Percentiles rank a stretch among this genome's conserved stretches.
phyloP scores from a whole-genome alignment of 2,329 filamentous ascomycete species.

The Monosporascus sp. region DNA sequence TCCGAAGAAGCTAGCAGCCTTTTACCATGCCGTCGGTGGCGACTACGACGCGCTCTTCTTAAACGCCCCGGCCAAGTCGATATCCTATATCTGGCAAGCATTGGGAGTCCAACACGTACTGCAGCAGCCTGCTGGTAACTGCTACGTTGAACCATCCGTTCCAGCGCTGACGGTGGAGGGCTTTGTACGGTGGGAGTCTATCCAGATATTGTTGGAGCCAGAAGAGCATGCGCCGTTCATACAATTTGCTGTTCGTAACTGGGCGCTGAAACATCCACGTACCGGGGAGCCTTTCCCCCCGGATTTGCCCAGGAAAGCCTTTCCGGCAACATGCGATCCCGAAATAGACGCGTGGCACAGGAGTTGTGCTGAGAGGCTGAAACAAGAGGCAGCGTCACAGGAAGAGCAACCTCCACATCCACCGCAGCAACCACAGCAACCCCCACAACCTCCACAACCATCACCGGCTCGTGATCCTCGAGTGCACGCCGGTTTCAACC shows the following conservation, averaged over 20 bases:
- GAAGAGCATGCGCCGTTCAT: conserved; percentile 83
- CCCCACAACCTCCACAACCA: conserved; percentile 13
- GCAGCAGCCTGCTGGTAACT: conserved; percentile 69
- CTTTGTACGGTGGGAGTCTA: conserved; percentile 90
- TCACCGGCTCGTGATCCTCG: conserved; percentile 16
- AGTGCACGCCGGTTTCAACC: conserved; percentile 25
- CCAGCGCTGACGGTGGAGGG: conserved; percentile 79
- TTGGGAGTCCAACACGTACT: conserved; percentile 87
- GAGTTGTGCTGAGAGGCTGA: conserved; percentile 65
- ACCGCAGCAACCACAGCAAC: conserved; percentile 1
- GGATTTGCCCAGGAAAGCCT: conserved; percentile 55
- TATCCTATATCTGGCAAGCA: conserved; percentile 90
- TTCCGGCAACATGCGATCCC: conserved; percentile 67
- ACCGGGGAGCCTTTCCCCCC: conserved; percentile 65
- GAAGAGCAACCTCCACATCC: conserved; percentile 21
- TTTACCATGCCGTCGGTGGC: conserved; percentile 70
- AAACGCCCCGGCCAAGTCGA: conserved; percentile 63
- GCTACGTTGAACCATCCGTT: conserved; percentile 70
- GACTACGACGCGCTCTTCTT: conserved; percentile 79
- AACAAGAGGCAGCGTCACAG: conserved; percentile 50
- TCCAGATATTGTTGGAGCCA: conserved; percentile 82
- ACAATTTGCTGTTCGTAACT: conserved; percentile 73
- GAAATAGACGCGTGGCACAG: conserved; percentile 88
- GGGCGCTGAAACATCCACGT: conserved; percentile 68
- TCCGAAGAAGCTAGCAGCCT: conserved; percentile 67